Percentiles rank a stretch among this genome's conserved stretches.
Evolutionary conservation across 2,329 filamentous ascomycete genomes (phyloP).

Genomic region (Trichoderma brevicompactum): DNA sequence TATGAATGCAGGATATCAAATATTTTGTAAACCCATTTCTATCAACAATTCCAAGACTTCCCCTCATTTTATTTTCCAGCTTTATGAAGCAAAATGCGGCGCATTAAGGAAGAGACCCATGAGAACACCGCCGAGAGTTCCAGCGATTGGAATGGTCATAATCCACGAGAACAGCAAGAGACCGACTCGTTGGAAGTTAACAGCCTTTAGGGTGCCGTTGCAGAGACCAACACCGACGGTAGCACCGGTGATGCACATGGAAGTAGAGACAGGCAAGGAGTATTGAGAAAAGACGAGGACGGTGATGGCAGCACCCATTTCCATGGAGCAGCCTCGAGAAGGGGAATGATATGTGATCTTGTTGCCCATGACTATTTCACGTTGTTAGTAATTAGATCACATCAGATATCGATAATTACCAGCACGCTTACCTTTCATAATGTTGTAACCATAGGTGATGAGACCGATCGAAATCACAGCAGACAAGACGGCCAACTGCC

Average conservation of each 20-base stretch:
- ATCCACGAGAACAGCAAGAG: constrained; percentile 68
- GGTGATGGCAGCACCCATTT: constrained; percentile 78
- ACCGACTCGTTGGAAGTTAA: constrained; percentile 76
- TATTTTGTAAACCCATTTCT: neutral
- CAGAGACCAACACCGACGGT: constrained; percentile 79
- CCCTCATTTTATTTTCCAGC: too few relatives aligned
- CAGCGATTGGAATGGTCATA: constrained; percentile 51
- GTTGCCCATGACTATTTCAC: constrained; percentile 71
- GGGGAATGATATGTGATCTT: constrained; percentile 73
- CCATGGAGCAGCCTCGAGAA: constrained; percentile 69
- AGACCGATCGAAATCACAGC: constrained; percentile 68
- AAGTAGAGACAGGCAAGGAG: constrained; percentile 75
- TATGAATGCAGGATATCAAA: constrained; percentile 11
- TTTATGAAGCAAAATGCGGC: constrained; percentile 39
- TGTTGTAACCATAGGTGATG: constrained; percentile 79
- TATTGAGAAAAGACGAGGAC: constrained; percentile 77
- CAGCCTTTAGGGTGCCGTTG: constrained; percentile 71
- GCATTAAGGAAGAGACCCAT: constrained; percentile 49
- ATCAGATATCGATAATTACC: neutral
- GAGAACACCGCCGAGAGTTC: constrained; percentile 46
- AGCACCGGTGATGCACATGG: constrained; percentile 80
- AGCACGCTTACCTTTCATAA: constrained; percentile 70
- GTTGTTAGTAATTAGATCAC: neutral
- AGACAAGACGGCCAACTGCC: constrained; percentile 75
- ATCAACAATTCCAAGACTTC: neutral